Evolutionary conservation across 129 eudicot species (phyloP), one percentile per base, ranked within the genome.

Genomic region (Dittrichia graveolens): DNA sequence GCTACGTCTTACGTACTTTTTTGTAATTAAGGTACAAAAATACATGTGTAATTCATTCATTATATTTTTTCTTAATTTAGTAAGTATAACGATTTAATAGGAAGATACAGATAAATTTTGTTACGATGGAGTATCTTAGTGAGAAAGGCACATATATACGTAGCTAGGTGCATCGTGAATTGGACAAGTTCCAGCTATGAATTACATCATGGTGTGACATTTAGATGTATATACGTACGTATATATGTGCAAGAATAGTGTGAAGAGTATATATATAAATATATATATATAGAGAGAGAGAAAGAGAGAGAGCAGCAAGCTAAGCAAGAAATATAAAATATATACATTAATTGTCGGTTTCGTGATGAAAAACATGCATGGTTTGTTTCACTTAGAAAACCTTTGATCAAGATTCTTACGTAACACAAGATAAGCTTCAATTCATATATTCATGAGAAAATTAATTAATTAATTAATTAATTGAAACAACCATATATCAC

Each of bases 381-480:
- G 45, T 59, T 59, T 37, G 63, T 56, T 56, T 56, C 61, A 55
- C 63, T 24, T 55, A 19, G 38, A 56, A 56, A 56, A 56, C 61
- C 39, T 56, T 56, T 34, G 1, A 31, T 24, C 1, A 24, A 58
- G 15, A 58, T 31, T 57, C 62, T 57, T 24, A 57, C 62, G 41
- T 57, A 24, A 57, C 31, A 7, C 15, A 34, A 57, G 40, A 58
- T 34, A 34, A 58, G 63, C 14, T 5, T 10, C 5, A 44, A 44
- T 44, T 54, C 4, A 31, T 24, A 0, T 2, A 24, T 24, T 24
- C 31, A 24, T 24, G 31, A 24, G 31, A 24, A 24, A 24, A 24
- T 24, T 24, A 24, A 24, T 24, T 24, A 24, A 24, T 49, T 49
- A 4, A 52, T 52, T 18, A 24, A 24, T 24, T 0, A 24, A 24